Percentiles rank a stretch among this genome's conserved stretches.
Conservation (phyloP, 2,329 filamentous ascomycete species). For the Hymenoscyphus scutula region DNA sequence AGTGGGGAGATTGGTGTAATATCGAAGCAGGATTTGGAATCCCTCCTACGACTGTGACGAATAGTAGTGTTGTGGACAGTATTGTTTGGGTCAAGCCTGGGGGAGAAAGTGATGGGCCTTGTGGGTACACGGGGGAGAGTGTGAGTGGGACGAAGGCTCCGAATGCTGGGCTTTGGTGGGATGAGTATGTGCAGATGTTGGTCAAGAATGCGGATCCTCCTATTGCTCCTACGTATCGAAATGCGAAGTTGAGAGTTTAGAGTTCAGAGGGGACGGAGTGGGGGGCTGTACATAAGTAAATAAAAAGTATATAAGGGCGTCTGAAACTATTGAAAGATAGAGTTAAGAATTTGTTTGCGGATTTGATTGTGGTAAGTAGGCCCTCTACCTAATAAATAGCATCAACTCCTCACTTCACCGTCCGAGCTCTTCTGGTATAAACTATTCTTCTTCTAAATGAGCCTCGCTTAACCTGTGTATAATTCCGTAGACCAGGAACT, state of each 20-base stretch:
- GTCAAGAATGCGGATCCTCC: slow-evolving; percentile 40
- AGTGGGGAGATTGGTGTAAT: slow-evolving; percentile 48
- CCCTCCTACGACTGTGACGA: slow-evolving; percentile 36
- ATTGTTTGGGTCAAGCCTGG: slow-evolving; percentile 48
- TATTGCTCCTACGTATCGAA: slow-evolving; percentile 15
- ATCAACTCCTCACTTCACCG: too few species aligned
- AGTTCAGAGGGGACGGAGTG: background rate
- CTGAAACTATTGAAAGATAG: too few species aligned
- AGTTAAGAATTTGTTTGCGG: too few species aligned
- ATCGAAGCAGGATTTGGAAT: slow-evolving; percentile 43
- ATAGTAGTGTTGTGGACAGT: slow-evolving; percentile 41
- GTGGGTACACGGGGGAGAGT: slow-evolving; percentile 32
- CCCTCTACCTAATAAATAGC: too few species aligned
- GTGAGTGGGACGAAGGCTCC: slow-evolving; percentile 37
- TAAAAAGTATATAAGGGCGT: background rate
- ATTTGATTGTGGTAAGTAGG: too few species aligned
- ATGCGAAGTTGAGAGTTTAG: background rate
- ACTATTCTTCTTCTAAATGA: too few species aligned
- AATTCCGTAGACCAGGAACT: too few species aligned
- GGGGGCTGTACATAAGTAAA: background rate
- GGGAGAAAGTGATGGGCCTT: slow-evolving; percentile 44
- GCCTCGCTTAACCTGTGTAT: too few species aligned
- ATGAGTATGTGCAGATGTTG: slow-evolving; percentile 42
- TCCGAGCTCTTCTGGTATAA: too few species aligned
- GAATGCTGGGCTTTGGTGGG: slow-evolving; percentile 42